Evolutionary conservation across 352 stramenopile species (phyloP).

Genomic region (Globisporangium nunn): DNA sequence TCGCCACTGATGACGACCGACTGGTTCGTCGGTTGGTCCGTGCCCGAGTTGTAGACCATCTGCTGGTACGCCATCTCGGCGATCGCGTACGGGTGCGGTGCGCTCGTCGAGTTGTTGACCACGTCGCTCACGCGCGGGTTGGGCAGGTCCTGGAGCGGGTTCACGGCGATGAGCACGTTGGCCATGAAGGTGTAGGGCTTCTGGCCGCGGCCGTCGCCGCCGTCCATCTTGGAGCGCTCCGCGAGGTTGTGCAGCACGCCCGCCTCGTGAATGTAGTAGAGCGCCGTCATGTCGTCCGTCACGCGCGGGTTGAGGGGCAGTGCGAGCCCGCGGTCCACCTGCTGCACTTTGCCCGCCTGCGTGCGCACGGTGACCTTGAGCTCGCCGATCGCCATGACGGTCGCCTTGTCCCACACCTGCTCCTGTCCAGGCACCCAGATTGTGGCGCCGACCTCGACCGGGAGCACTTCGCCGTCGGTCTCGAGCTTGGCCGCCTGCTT

Average conservation of each 20-base stretch:
- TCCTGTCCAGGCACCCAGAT: slow-evolving; percentile 76
- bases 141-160: slow-evolving; percentile 79
- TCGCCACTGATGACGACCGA: slow-evolving; percentile 84
- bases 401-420: slow-evolving; percentile 69
- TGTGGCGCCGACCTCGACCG: slow-evolving; percentile 59
- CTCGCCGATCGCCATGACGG: slow-evolving; percentile 79
- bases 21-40: slow-evolving; percentile 81
- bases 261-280: slow-evolving; percentile 93
- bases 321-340: slow-evolving; percentile 70
- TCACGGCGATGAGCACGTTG: slow-evolving; percentile 90
- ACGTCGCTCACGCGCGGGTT: slow-evolving; percentile 78
- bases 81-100: slow-evolving; percentile 83
- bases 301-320: slow-evolving; percentile 78
- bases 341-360: slow-evolving; percentile 76
- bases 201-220: slow-evolving; percentile 51
- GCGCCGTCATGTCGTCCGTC: slow-evolving; percentile 91
- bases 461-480: slow-evolving; percentile 56
- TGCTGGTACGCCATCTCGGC: slow-evolving; percentile 90
- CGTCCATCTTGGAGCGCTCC: slow-evolving; percentile 83
- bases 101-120: slow-evolving; percentile 60
- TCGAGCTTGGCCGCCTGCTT: slow-evolving; percentile 68
- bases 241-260: slow-evolving; percentile 94
- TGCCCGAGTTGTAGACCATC: slow-evolving; percentile 86
- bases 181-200: slow-evolving; percentile 93
- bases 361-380: slow-evolving; percentile 85